phyloP scores from a whole-genome alignment of 768 basidiomycete genomes.

The Pseudohyphozyma bogoriensis region DNA sequence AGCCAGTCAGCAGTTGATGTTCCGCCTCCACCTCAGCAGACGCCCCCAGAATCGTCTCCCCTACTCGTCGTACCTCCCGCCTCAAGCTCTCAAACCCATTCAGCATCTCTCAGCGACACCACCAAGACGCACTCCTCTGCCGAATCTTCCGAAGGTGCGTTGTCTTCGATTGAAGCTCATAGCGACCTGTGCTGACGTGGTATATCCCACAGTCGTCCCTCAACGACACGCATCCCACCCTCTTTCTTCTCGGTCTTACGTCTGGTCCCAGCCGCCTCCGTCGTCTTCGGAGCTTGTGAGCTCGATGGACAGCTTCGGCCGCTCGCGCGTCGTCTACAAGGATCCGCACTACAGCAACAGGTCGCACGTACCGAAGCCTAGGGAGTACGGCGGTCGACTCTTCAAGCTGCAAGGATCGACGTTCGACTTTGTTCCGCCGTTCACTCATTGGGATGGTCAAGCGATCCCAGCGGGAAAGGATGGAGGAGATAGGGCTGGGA shows the following conservation, averaged over 20 bases:
- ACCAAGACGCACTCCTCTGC: too few relatives aligned
- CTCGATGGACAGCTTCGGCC: conserved; percentile 37
- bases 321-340: conserved; percentile 57
- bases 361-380: conserved; percentile 56
- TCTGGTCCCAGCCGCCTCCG: conserved; percentile 30
- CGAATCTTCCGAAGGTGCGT: too few relatives aligned
- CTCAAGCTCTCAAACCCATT: too few relatives aligned
- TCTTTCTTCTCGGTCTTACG: conserved; percentile 12
- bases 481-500: not conserved
- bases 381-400: conserved; percentile 69
- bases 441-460: conserved; percentile 38
- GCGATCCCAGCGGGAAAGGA: too few relatives aligned
- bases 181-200: too few relatives aligned
- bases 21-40: not conserved
- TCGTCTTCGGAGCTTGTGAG: conserved; percentile 46
- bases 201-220: too few relatives aligned
- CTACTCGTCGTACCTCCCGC: too few relatives aligned
- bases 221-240: too few relatives aligned
- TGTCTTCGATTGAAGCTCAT: too few relatives aligned
- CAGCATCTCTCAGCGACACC: too few relatives aligned
- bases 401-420: conserved; percentile 61
- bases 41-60: too few relatives aligned
- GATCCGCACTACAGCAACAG: conserved; percentile 70
- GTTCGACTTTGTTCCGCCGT: conserved; percentile 52
- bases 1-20: not conserved